phyloP scores from a whole-genome alignment of 2,329 filamentous ascomycete species.

The Fusarium nodosum region DNA sequence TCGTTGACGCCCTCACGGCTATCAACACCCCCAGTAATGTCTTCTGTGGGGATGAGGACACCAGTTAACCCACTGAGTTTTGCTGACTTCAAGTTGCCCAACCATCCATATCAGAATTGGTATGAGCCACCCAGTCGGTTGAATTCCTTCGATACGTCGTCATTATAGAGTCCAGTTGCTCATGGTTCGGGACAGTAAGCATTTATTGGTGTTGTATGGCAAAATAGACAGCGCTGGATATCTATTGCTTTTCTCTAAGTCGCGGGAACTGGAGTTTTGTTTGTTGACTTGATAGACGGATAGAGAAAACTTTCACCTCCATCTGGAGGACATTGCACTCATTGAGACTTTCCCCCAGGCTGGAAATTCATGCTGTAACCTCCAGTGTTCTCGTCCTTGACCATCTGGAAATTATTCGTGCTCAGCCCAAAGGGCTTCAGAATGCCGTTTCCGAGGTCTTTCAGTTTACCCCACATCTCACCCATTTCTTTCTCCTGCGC shows the following conservation, averaged over 20 bases:
- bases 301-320: neutral
- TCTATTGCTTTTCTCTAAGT: slow-evolving; percentile 40
- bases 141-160: slow-evolving; percentile 34
- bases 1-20: slow-evolving; percentile 34
- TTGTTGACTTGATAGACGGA: slow-evolving; percentile 10
- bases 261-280: slow-evolving; percentile 9
- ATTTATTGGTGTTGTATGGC: slow-evolving; percentile 12
- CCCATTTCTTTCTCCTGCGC: slow-evolving; percentile 90
- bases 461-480: slow-evolving; percentile 98
- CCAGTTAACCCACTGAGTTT: slow-evolving; percentile 78
- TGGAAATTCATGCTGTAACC: slow-evolving; percentile 94
- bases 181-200: neutral
- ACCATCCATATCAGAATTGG: slow-evolving; percentile 85
- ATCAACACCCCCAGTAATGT: slow-evolving; percentile 48
- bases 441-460: slow-evolving; percentile 90
- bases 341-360: slow-evolving; percentile 43
- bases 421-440: slow-evolving; percentile 93
- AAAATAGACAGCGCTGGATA: slow-evolving; percentile 33
- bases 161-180: slow-evolving; percentile 8
- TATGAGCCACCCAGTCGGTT: slow-evolving; percentile 78
- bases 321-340: neutral
- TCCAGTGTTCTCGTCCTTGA: slow-evolving; percentile 88
- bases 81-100: slow-evolving; percentile 81
- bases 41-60: slow-evolving; percentile 52
- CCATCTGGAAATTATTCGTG: slow-evolving; percentile 95